Percentiles rank a stretch among this genome's conserved stretches.
phyloP scores from a whole-genome alignment of 139 green algal species.

The Chlorella sp. region DNA sequence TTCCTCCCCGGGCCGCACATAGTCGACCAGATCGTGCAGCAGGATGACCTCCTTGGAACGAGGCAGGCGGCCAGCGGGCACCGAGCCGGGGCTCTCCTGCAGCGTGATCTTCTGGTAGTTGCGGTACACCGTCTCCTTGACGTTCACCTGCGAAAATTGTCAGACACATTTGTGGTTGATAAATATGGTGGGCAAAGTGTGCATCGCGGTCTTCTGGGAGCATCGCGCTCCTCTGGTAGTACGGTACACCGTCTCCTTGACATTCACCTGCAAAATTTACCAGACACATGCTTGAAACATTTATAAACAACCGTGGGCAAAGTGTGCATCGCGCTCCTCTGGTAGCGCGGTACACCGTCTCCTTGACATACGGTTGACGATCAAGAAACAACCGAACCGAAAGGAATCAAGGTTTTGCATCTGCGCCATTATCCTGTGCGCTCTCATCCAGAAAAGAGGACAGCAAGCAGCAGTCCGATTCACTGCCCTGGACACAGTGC shows the following conservation, averaged over 20 bases:
- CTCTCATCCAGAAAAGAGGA: too few relatives aligned
- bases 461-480: too few relatives aligned
- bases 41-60: constrained; percentile 97
- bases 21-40: constrained; percentile 97
- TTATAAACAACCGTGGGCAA: not conserved
- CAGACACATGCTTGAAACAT: too few relatives aligned
- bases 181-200: not conserved
- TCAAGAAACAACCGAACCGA: too few relatives aligned
- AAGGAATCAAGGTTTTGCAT: too few relatives aligned
- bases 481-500: too few relatives aligned
- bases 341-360: constrained; percentile 97
- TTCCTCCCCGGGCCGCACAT: constrained; percentile 92
- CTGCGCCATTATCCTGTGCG: too few relatives aligned
- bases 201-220: constrained; percentile 99
- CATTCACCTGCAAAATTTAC: constrained; percentile 71
- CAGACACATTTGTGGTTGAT: not conserved
- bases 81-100: constrained; percentile 94
- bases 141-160: constrained; percentile 70
- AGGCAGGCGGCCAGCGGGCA: constrained; percentile 93
- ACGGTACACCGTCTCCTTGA: constrained; percentile 90
- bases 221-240: constrained; percentile 98
- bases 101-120: constrained; percentile 99
- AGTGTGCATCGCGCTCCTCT: too few relatives aligned
- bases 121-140: constrained; percentile 93
- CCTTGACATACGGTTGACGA: too few relatives aligned